Percentiles rank a stretch among this genome's conserved stretches.
Evolutionary conservation across 2,329 filamentous ascomycete genomes (phyloP).

Genomic region (Mariannaea elegans): DNA sequence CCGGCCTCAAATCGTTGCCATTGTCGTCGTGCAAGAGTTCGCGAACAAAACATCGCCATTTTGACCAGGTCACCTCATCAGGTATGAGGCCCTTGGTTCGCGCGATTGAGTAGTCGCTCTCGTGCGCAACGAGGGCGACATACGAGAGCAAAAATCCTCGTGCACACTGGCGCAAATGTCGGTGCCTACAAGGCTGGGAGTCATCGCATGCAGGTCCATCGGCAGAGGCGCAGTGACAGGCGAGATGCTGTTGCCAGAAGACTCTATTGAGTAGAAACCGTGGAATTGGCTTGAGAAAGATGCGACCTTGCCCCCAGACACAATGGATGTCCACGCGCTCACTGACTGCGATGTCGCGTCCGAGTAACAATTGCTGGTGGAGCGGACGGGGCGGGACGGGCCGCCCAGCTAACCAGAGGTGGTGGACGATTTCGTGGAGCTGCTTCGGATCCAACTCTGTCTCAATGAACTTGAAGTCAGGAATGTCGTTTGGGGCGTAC

Average conservation of each 20-base stretch:
- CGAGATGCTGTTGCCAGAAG: constrained; percentile 48
- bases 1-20: not conserved
- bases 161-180: constrained; percentile 9
- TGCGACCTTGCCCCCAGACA: constrained; percentile 49
- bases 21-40: not conserved
- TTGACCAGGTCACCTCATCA: constrained; percentile 11
- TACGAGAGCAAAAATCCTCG: constrained; percentile 17
- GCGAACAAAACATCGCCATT: constrained; percentile 5
- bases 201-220: not conserved
- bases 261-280: constrained; percentile 47
- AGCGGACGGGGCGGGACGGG: constrained; percentile 49
- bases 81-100: constrained; percentile 3
- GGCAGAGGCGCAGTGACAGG: constrained; percentile 1
- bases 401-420: constrained; percentile 35
- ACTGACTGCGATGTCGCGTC: constrained; percentile 46
- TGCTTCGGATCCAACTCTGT: constrained; percentile 13
- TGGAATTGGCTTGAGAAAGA: constrained; percentile 52
- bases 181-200: not conserved
- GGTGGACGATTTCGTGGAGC: constrained; percentile 14
- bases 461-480: constrained; percentile 4
- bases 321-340: constrained; percentile 51
- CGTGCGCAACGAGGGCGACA: constrained; percentile 5
- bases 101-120: constrained; percentile 16
- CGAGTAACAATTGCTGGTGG: constrained; percentile 47
- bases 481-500: constrained; percentile 1